Conservation (phyloP, 2,329 filamentous ascomycete species). For the Penicillium glabrum region DNA sequence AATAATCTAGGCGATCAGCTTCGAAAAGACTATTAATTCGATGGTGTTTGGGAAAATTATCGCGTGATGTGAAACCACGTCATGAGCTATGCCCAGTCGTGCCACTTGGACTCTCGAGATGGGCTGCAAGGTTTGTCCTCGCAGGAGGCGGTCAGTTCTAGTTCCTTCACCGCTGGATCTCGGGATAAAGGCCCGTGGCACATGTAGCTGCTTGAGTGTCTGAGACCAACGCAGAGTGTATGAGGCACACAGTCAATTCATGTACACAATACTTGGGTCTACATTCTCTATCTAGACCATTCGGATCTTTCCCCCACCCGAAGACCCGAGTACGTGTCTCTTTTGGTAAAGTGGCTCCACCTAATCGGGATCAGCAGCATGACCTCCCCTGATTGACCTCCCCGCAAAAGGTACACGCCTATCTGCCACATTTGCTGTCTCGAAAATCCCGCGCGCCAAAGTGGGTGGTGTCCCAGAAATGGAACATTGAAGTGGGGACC, state of each 20-base stretch:
- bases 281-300: background rate
- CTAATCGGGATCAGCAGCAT: constrained; percentile 5
- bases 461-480: background rate
- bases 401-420: constrained; percentile 9
- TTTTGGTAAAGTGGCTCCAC: background rate
- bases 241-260: no score
- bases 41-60: constrained; percentile 3
- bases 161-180: constrained; percentile 21
- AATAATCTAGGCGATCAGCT: background rate
- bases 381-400: constrained; percentile 9
- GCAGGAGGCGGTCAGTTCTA: constrained; percentile 30
- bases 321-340: background rate
- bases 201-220: constrained; percentile 22
- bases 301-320: background rate
- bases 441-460: constrained; percentile 20
- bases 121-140: constrained; percentile 30
- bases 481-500: background rate
- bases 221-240: constrained; percentile 2
- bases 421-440: constrained; percentile 14
- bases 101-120: constrained; percentile 12
- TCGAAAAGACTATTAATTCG: background rate
- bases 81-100: constrained; percentile 5
- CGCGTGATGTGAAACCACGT: constrained; percentile 18
- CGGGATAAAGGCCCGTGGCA: constrained; percentile 8
- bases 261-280: background rate